A percentile compares a stretch with the other conserved stretches of the same genome.
These are phyloP conservation scores for Chaetomium sp. DNA, from an alignment of 2,329 filamentous ascomycete genomes.

Conservation along the genomic window DNA sequence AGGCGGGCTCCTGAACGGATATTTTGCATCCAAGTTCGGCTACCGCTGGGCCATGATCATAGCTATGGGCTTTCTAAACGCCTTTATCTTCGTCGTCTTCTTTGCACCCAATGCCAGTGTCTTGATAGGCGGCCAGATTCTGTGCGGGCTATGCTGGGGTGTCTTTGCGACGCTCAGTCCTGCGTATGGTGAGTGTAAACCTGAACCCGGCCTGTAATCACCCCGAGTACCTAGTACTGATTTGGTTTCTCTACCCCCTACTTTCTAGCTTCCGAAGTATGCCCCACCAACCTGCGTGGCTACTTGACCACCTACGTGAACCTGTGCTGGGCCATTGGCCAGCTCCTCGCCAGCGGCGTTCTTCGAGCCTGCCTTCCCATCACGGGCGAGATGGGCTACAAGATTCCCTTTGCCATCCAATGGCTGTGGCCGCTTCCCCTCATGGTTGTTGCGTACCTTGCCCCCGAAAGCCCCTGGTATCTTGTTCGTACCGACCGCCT, in stretches of 20 bases:
- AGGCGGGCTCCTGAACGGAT: conserved; percentile 48
- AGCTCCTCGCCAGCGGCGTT: conserved; percentile 37
- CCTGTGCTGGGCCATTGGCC: conserved; percentile 15
- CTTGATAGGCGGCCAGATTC: conserved; percentile 49
- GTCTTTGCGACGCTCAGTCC: conserved; percentile 50
- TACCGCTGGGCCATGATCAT: conserved; percentile 49
- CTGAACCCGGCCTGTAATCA: too few species aligned
- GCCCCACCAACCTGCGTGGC: conserved; percentile 46
- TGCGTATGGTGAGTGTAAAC: conserved; percentile 38
- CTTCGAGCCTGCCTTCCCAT: conserved; percentile 43
- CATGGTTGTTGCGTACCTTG: conserved; percentile 39
- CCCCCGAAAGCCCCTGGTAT: conserved; percentile 47
- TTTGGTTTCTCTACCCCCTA: background rate
- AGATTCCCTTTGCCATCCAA: conserved; percentile 39
- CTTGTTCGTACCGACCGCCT: conserved; percentile 40
- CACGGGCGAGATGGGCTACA: conserved; percentile 41
- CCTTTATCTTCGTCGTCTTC: conserved; percentile 53
- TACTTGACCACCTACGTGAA: conserved; percentile 16
- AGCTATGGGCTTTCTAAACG: conserved; percentile 45
- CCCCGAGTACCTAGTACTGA: too few species aligned
- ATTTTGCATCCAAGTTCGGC: conserved; percentile 46
- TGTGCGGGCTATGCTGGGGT: conserved; percentile 51
- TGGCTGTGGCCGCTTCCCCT: conserved; percentile 46
- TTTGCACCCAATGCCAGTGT: conserved; percentile 50
- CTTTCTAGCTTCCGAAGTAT: conserved; percentile 44